phyloP scores from a whole-genome alignment of 495 filamentous ascomycete species.

The Aspergillus sparsus region DNA sequence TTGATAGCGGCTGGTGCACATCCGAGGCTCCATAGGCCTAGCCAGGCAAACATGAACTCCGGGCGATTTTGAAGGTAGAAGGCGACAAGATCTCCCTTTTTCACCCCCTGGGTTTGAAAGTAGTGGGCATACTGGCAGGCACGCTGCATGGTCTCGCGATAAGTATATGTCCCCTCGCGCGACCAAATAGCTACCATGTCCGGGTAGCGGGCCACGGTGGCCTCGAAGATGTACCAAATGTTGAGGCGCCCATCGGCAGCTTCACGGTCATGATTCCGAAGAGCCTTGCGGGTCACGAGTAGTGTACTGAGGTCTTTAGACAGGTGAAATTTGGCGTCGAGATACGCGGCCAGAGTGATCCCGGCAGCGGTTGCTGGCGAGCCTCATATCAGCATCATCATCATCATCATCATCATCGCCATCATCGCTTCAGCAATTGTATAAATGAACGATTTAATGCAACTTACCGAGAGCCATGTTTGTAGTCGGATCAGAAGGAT shows the following conservation, averaged over 20 bases:
- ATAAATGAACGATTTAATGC: neutral
- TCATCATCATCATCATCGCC: no score
- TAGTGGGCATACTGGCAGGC: constrained; percentile 65
- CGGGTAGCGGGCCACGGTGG: constrained; percentile 49
- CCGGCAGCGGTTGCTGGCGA: constrained; percentile 46
- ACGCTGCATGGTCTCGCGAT: constrained; percentile 54
- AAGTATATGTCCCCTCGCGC: constrained; percentile 63
- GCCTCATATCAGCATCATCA: neutral
- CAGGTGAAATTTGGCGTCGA: constrained; percentile 70
- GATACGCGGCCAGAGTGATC: constrained; percentile 56
- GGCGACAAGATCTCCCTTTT: constrained; percentile 65
- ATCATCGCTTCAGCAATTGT: no score
- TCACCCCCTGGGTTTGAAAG: constrained; percentile 60
- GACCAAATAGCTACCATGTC: constrained; percentile 66
- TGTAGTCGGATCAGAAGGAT: neutral
- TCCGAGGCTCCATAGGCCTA: constrained; percentile 64
- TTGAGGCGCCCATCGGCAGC: constrained; percentile 53
- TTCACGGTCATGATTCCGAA: constrained; percentile 39
- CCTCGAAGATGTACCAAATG: constrained; percentile 66
- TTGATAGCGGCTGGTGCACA: constrained; percentile 73
- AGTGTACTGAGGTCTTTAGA: constrained; percentile 56
- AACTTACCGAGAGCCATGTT: constrained; percentile 11
- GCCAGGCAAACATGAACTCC: constrained; percentile 66
- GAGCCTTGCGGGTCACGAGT: constrained; percentile 31
- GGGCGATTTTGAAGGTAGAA: constrained; percentile 70